These are phyloP conservation scores for Raphanus sativus DNA, from an alignment of 345 rosid species.

Conservation along the genomic window DNA sequence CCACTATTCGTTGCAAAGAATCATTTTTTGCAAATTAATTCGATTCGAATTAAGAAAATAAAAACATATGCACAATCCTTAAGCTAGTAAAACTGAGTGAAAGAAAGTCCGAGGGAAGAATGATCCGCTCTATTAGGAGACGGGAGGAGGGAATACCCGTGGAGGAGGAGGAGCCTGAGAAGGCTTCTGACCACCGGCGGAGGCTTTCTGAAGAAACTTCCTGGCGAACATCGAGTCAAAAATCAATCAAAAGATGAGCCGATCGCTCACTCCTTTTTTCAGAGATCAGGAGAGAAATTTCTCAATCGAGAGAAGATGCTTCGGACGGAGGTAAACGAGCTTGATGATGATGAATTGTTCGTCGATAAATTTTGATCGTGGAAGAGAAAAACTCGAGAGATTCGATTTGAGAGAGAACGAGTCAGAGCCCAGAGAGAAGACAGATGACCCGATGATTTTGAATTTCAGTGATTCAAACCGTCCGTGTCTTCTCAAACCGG, in stretches of 20 bases:
- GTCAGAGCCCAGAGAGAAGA: constrained; percentile 17
- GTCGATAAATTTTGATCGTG: constrained; percentile 23
- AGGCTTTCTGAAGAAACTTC: constrained; percentile 45
- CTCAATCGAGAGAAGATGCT: constrained; percentile 13
- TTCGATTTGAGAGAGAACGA: constrained; percentile 32
- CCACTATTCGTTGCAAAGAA: background rate
- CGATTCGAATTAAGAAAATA: too few relatives aligned
- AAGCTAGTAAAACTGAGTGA: constrained; percentile 3
- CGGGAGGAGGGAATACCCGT: constrained; percentile 32
- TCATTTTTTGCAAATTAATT: background rate
- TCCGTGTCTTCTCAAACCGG: constrained; percentile 15
- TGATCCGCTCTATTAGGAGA: background rate
- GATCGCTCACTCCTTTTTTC: constrained; percentile 5
- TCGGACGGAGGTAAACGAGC: background rate
- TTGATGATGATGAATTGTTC: background rate
- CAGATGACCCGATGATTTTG: constrained; percentile 11
- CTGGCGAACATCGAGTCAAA: constrained; percentile 52
- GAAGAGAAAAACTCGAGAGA: constrained; percentile 16
- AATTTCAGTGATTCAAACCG: constrained; percentile 8
- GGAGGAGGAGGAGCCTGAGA: constrained; percentile 36
- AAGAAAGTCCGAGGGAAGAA: background rate
- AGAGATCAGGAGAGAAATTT: background rate
- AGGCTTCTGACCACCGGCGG: constrained; percentile 27
- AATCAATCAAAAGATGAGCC: constrained; percentile 10
- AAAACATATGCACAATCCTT: background rate